These are phyloP conservation scores for Crotalaria pallida DNA, from an alignment of 306 rosid genomes.

Conservation along the genomic window DNA sequence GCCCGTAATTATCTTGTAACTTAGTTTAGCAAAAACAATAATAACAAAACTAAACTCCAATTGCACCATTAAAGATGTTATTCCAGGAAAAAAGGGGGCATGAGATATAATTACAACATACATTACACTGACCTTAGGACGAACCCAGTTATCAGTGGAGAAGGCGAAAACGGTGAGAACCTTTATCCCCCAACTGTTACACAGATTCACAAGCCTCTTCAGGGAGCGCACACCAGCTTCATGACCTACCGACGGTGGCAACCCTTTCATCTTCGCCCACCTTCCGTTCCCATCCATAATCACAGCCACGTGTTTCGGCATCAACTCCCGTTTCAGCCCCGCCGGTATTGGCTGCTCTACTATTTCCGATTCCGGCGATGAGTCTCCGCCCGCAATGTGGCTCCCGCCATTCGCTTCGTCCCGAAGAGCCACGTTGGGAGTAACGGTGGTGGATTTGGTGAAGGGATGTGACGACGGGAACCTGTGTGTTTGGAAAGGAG, in stretches of 20 bases:
- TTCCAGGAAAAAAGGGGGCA: no score
- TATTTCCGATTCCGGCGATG: not conserved
- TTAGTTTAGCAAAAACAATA: no score
- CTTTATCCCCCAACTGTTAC: conserved; percentile 53
- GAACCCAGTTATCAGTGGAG: conserved; percentile 65
- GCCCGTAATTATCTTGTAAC: no score
- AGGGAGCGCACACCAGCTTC: conserved; percentile 48
- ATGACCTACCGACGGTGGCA: conserved; percentile 49
- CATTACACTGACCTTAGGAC: conserved; percentile 45
- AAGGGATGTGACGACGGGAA: not conserved
- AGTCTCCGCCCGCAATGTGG: not conserved
- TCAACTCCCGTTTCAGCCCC: conserved; percentile 43
- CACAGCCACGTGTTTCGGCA: conserved; percentile 87
- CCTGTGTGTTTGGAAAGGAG: conserved; percentile 7
- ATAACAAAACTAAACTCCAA: no score
- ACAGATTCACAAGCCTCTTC: conserved; percentile 35
- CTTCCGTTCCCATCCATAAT: conserved; percentile 78
- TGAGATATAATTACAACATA: no score
- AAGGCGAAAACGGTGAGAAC: conserved; percentile 66
- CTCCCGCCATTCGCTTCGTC: not conserved
- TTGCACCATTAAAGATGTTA: no score
- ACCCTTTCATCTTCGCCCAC: conserved; percentile 58
- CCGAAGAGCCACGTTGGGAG: not conserved
- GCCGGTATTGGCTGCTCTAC: conserved; percentile 44
- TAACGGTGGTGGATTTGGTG: not conserved